Evolutionary conservation across 495 filamentous ascomycete genomes (phyloP).

Genomic region (Podospora tetraspora): DNA sequence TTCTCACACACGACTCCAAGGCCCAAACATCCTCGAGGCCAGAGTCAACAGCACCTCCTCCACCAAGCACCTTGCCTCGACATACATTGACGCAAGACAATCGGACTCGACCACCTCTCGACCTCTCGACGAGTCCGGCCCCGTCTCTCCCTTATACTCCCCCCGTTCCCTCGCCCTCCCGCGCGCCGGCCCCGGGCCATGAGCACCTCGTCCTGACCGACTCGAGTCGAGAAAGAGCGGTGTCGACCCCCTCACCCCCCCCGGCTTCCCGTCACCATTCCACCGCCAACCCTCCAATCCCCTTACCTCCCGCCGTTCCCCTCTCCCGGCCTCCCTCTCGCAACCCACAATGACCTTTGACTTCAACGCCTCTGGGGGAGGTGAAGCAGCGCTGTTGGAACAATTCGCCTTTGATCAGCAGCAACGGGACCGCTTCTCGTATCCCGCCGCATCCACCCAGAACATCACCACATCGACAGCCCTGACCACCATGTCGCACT

Average conservation of each 20-base stretch:
- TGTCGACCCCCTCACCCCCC: slow-evolving; percentile 27
- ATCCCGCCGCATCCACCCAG: slow-evolving; percentile 39
- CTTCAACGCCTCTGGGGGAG: slow-evolving; percentile 48
- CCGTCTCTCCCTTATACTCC: not conserved
- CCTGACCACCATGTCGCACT: slow-evolving; percentile 39
- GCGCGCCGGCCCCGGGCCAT: slow-evolving; percentile 24
- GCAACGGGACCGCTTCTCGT: slow-evolving; percentile 45
- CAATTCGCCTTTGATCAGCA: slow-evolving; percentile 46
- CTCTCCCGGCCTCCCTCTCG: slow-evolving; percentile 18
- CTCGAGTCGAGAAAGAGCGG: slow-evolving; percentile 36
- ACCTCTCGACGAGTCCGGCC: not conserved
- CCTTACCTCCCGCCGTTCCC: slow-evolving; percentile 17
- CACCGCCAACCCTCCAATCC: slow-evolving; percentile 29
- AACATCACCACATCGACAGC: slow-evolving; percentile 39
- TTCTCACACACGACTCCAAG: not conserved
- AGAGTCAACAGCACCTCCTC: not conserved
- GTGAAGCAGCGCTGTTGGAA: slow-evolving; percentile 46
- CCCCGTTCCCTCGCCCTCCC: slow-evolving; percentile 6
- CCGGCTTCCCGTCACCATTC: slow-evolving; percentile 26
- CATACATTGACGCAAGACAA: not conserved
- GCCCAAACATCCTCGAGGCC: not conserved
- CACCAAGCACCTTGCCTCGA: not conserved
- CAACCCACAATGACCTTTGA: slow-evolving; percentile 50
- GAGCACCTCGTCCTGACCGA: slow-evolving; percentile 32
- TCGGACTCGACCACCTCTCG: not conserved